phyloP scores from a whole-genome alignment of 768 basidiomycete genomes.

The Calocybe gangraenosa region DNA sequence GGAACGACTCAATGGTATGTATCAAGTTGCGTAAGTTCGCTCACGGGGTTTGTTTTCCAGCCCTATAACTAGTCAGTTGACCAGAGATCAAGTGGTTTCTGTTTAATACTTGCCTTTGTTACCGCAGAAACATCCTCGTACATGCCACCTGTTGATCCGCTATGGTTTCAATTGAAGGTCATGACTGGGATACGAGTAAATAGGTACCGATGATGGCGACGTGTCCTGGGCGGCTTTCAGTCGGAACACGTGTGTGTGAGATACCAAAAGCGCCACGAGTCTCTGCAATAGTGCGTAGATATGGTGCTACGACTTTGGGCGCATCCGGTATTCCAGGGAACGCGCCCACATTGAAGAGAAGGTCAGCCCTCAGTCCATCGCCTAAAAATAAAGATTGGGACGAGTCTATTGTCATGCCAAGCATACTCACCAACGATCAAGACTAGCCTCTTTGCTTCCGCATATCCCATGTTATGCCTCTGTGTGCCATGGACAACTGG shows the following conservation, averaged over 20 bases:
- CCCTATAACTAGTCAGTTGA: conserved; percentile 40
- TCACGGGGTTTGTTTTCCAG: conserved; percentile 82
- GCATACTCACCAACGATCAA: conserved; percentile 75
- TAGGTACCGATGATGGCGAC: conserved; percentile 76
- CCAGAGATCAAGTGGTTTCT: conserved; percentile 2
- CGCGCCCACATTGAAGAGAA: conserved; percentile 61
- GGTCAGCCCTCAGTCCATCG: conserved; percentile 81
- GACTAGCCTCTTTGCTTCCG: conserved; percentile 69
- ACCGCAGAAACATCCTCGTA: conserved; percentile 89
- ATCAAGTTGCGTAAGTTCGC: no score
- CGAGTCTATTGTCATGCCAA: no score
- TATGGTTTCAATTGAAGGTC: neutral
- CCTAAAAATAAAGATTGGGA: conserved; percentile 40
- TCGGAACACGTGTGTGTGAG: conserved; percentile 83
- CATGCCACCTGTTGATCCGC: conserved; percentile 58
- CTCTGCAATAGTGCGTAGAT: conserved; percentile 65
- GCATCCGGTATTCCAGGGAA: conserved; percentile 49
- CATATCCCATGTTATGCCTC: conserved; percentile 39
- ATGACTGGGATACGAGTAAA: neutral
- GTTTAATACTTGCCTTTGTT: conserved; percentile 53
- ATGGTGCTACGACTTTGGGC: conserved; percentile 65
- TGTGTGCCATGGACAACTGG: conserved; percentile 79
- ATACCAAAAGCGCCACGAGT: conserved; percentile 75
- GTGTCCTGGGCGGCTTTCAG: conserved; percentile 85
- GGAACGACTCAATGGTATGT: no score